Conservation (phyloP, 2,329 filamentous ascomycete genomes). For the Fusarium tuaranense region DNA sequence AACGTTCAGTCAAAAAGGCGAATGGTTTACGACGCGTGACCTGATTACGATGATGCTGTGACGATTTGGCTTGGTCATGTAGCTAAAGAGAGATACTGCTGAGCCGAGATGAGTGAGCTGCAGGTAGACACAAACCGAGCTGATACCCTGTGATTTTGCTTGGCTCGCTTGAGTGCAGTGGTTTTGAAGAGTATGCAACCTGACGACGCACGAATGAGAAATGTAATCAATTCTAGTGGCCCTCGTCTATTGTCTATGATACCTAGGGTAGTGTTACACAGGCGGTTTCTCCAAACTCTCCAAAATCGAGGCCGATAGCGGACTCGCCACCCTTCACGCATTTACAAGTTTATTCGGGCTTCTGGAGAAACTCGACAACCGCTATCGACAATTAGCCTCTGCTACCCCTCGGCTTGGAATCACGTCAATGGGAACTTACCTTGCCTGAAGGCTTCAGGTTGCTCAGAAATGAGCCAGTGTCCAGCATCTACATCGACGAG, state of each 20-base stretch:
- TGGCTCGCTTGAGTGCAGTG: neutral
- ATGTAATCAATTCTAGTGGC: constrained; percentile 7
- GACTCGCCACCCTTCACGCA: constrained; percentile 12
- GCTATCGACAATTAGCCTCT: constrained; percentile 52
- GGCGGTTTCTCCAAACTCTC: constrained; percentile 1
- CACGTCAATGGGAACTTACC: constrained; percentile 60
- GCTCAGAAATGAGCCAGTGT: constrained; percentile 92
- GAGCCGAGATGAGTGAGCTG: constrained; percentile 25
- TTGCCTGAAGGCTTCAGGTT: constrained; percentile 81
- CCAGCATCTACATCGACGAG: constrained; percentile 81
- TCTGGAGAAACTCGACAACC: constrained; percentile 72
- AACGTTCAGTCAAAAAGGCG: constrained; percentile 45
- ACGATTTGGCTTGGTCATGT: constrained; percentile 24
- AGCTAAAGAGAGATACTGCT: constrained; percentile 2
- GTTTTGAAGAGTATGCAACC: neutral
- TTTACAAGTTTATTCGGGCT: constrained; percentile 53
- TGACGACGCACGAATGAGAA: neutral
- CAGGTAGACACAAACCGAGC: constrained; percentile 31
- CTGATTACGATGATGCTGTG: constrained; percentile 26
- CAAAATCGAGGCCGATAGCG: constrained; percentile 15
- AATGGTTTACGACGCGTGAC: constrained; percentile 36
- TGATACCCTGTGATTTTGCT: constrained; percentile 17
- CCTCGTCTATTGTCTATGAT: constrained; percentile 9
- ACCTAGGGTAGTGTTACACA: constrained; percentile 15
- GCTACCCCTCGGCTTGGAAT: neutral